Conservation (phyloP, 2,329 filamentous ascomycete species). For the Ophiostoma fasciatum region DNA sequence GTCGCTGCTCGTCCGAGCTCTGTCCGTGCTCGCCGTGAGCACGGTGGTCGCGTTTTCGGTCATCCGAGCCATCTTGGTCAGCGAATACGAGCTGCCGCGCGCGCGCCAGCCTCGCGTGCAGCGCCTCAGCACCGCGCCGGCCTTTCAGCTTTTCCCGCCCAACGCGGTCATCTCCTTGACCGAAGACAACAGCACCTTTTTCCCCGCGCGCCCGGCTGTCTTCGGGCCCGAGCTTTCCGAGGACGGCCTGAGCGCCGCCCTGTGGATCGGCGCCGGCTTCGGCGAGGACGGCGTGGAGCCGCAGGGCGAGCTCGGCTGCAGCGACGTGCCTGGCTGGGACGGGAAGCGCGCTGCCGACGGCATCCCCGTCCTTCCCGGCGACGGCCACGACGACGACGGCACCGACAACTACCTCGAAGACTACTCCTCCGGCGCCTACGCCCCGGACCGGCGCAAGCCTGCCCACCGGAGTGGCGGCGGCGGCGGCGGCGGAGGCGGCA, state of each 20-base stretch:
- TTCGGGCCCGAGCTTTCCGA: slow-evolving; percentile 71
- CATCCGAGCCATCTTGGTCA: neutral
- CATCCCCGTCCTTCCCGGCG: slow-evolving; percentile 23
- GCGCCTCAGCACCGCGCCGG: neutral
- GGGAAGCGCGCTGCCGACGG: slow-evolving; percentile 30
- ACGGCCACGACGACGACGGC: slow-evolving; percentile 47
- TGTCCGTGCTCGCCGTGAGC: slow-evolving; percentile 5
- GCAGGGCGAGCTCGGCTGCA: slow-evolving; percentile 84
- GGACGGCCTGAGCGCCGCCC: slow-evolving; percentile 67
- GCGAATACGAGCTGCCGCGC: neutral
- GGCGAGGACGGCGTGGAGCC: slow-evolving; percentile 58
- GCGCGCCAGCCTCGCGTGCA: neutral
- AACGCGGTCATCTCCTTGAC: slow-evolving; percentile 93
- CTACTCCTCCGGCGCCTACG: slow-evolving; percentile 13
- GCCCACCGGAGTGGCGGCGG: neutral
- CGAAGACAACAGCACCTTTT: slow-evolving; percentile 96
- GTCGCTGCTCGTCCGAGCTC: slow-evolving; percentile 1
- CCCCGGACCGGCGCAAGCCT: slow-evolving; percentile 2
- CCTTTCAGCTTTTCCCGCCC: slow-evolving; percentile 77
- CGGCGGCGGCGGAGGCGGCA: neutral
- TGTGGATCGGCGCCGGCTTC: slow-evolving; percentile 92
- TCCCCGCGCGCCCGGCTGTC: slow-evolving; percentile 80
- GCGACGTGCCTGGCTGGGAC: slow-evolving; percentile 82
- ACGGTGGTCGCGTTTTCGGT: slow-evolving; percentile 5
- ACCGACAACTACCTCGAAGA: slow-evolving; percentile 75